Conservation (phyloP, 1,284 basidiomycete species). For the Schizophyllum amplum region DNA sequence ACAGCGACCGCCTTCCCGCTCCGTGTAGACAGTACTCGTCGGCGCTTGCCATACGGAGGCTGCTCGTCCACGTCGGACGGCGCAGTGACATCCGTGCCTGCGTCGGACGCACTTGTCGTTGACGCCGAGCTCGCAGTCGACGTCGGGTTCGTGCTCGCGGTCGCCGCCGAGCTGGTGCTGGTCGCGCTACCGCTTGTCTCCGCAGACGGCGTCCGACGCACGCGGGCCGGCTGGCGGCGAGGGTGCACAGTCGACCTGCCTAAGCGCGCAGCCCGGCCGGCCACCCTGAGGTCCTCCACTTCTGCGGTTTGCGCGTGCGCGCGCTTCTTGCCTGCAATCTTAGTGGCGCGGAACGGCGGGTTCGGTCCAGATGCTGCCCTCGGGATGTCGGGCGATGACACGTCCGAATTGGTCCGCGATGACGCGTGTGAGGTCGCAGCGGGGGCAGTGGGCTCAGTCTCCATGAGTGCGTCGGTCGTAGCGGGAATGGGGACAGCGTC, state of each 20-base stretch:
- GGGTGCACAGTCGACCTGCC: neutral
- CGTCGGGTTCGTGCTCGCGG: neutral
- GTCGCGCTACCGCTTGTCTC: neutral
- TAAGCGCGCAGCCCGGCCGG: neutral
- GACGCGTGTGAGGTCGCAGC: too few species aligned
- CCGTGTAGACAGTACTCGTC: neutral
- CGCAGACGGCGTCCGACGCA: neutral
- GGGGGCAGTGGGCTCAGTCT: too few species aligned
- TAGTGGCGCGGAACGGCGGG: neutral
- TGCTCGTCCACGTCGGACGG: neutral
- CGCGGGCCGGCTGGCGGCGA: too few species aligned
- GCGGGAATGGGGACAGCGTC: too few species aligned
- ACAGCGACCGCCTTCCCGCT: neutral
- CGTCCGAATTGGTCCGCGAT: too few species aligned
- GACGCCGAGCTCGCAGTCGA: neutral
- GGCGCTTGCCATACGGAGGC: neutral
- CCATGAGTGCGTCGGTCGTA: too few species aligned
- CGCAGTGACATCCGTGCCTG: neutral
- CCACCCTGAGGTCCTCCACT: neutral
- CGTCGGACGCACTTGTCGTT: neutral
- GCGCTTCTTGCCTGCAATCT: neutral
- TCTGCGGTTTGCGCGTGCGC: neutral
- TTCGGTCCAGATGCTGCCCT: neutral
- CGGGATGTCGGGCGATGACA: slow-evolving; percentile 12
- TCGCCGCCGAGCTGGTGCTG: neutral